Evolutionary conservation across 139 green algal species (phyloP).

Genomic region (Tetradesmus lagerheimii): DNA sequence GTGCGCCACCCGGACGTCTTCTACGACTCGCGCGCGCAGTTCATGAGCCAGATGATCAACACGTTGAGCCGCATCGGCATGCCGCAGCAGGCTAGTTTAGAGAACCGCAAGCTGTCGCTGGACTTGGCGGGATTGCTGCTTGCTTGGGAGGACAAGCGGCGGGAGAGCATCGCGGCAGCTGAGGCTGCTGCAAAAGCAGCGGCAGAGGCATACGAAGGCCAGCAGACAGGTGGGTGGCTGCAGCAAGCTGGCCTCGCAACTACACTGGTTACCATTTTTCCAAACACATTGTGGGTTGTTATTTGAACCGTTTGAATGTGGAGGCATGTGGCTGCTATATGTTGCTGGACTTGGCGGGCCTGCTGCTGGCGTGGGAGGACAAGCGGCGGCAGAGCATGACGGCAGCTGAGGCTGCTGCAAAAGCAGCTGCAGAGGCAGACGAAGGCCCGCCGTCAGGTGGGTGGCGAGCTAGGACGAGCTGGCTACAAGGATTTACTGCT

Average conservation of each 20-base stretch:
- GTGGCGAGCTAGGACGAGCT: too few relatives aligned
- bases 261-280: too few relatives aligned
- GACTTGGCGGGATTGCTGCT: conserved; percentile 93
- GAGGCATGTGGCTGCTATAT: conserved; percentile 61
- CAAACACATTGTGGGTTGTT: too few relatives aligned
- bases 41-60: conserved; percentile 96
- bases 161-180: background rate
- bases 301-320: too few relatives aligned
- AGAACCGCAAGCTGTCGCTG: conserved; percentile 91
- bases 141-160: conserved; percentile 83
- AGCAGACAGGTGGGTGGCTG: background rate
- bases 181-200: background rate
- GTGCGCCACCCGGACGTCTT: conserved; percentile 92
- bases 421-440: background rate
- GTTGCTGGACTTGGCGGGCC: conserved; percentile 89
- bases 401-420: background rate
- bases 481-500: too few relatives aligned
- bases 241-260: too few relatives aligned
- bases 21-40: conserved; percentile 82
- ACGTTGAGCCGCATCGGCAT: conserved; percentile 79
- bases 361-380: conserved; percentile 94
- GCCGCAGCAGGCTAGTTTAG: conserved; percentile 64
- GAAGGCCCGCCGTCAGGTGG: background rate
- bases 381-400: conserved; percentile 29
- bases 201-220: background rate